These are phyloP conservation scores for Tulasnella calospora DNA, from an alignment of 768 basidiomycete species.

Conservation along the genomic window DNA sequence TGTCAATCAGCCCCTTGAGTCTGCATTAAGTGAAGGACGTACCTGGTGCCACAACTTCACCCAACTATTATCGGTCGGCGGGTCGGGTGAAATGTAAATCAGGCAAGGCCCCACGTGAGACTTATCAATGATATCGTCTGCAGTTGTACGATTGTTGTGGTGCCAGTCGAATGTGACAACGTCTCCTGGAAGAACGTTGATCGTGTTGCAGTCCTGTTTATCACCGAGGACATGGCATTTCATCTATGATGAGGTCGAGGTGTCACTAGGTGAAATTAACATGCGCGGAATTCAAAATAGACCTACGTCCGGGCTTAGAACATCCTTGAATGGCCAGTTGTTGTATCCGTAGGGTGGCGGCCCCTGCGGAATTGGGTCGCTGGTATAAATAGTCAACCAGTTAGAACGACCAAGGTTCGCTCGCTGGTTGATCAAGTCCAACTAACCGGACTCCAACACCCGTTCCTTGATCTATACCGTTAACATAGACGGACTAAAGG, in stretches of 20 bases:
- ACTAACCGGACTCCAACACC: constrained; percentile 14
- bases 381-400: no score
- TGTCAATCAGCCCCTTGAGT: background rate
- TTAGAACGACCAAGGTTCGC: background rate
- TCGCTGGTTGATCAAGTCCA: background rate
- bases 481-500: constrained; percentile 19
- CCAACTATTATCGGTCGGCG: constrained; percentile 22
- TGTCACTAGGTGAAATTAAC: background rate
- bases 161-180: constrained; percentile 21
- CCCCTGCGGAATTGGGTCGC: background rate
- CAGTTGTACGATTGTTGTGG: constrained; percentile 3
- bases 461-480: constrained; percentile 18
- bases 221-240: constrained; percentile 17
- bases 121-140: constrained; percentile 20
- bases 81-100: constrained; percentile 21
- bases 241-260: background rate
- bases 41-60: constrained; percentile 19
- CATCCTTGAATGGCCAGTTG: constrained; percentile 13
- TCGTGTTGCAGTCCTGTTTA: constrained; percentile 17
- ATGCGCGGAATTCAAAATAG: background rate
- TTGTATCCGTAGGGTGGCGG: background rate
- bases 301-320: background rate
- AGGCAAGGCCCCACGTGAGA: constrained; percentile 19
- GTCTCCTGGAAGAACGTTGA: constrained; percentile 20
- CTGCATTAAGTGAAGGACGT: background rate